These are phyloP conservation scores for Penicillium sp. DNA, from an alignment of 2,329 filamentous ascomycete genomes.

Conservation along the genomic window DNA sequence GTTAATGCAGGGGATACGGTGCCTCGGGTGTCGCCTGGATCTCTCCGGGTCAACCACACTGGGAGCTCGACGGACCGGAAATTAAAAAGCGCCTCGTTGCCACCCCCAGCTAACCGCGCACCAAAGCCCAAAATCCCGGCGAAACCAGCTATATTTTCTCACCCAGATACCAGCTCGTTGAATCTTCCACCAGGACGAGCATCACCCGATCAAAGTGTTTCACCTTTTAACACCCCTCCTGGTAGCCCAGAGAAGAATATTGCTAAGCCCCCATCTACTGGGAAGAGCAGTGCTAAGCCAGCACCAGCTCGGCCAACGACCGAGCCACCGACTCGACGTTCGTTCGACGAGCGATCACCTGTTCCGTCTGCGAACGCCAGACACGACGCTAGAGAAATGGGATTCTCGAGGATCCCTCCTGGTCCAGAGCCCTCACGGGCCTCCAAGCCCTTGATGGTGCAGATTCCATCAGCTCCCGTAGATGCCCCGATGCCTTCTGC, in stretches of 20 bases:
- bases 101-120: conserved; percentile 75
- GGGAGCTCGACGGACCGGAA: conserved; percentile 29
- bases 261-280: conserved; percentile 25
- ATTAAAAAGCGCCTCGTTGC: conserved; percentile 47
- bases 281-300: conserved; percentile 13
- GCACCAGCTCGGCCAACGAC: conserved; percentile 23
- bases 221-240: conserved; percentile 84
- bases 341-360: conserved; percentile 30
- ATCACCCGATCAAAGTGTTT: conserved; percentile 52
- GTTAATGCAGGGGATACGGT: conserved; percentile 16
- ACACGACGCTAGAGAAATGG: conserved; percentile 31
- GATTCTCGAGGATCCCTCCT: conserved; percentile 28
- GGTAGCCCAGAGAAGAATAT: conserved; percentile 63
- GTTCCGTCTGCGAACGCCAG: conserved; percentile 12
- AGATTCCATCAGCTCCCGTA: conserved; percentile 28
- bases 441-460: conserved; percentile 33
- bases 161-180: conserved; percentile 29
- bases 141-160: conserved; percentile 41
- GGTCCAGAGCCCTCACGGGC: conserved; percentile 26
- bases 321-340: conserved; percentile 27
- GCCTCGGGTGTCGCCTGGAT: conserved; percentile 22
- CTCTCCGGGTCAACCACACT: conserved; percentile 11
- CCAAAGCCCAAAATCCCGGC: conserved; percentile 69
- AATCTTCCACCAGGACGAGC: conserved; percentile 26
- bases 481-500: conserved; percentile 20